These are phyloP conservation scores for Suhomyces kilbournensis DNA, from an alignment of 805 yeast genomes.

Conservation along the genomic window DNA sequence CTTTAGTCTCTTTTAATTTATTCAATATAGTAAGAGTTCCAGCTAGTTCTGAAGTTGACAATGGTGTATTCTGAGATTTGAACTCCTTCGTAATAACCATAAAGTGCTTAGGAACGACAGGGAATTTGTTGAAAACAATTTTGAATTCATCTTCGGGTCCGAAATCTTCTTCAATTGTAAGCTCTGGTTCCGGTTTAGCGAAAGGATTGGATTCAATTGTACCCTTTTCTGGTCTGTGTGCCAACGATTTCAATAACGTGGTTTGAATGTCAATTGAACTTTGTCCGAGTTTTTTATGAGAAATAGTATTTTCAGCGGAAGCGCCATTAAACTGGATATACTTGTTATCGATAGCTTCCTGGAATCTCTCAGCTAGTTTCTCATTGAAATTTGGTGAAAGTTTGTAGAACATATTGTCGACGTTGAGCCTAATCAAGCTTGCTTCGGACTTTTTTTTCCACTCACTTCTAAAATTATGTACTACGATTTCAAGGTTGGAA, in stretches of 20 bases:
- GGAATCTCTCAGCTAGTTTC: constrained; percentile 38
- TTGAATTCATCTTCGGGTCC: constrained; percentile 51
- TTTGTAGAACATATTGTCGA: constrained; percentile 16
- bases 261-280: constrained; percentile 22
- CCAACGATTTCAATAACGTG: constrained; percentile 32
- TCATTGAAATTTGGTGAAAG: constrained; percentile 40
- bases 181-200: constrained; percentile 70
- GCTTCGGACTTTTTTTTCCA: not conserved
- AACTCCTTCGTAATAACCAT: constrained; percentile 74
- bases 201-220: constrained; percentile 63
- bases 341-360: constrained; percentile 45
- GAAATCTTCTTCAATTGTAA: constrained; percentile 56
- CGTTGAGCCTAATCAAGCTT: not conserved
- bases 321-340: constrained; percentile 53
- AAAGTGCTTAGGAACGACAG: constrained; percentile 76
- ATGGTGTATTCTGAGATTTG: constrained; percentile 67
- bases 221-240: constrained; percentile 40
- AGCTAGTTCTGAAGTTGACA: constrained; percentile 66
- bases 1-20: constrained; percentile 40
- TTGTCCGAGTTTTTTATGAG: constrained; percentile 17
- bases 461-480: not conserved
- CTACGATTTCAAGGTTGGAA: not conserved
- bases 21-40: constrained; percentile 56
- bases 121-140: constrained; percentile 81
- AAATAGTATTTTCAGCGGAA: constrained; percentile 29